Evolutionary conservation across 352 stramenopile species (phyloP).

Genomic region (Phytophthora sojae): DNA sequence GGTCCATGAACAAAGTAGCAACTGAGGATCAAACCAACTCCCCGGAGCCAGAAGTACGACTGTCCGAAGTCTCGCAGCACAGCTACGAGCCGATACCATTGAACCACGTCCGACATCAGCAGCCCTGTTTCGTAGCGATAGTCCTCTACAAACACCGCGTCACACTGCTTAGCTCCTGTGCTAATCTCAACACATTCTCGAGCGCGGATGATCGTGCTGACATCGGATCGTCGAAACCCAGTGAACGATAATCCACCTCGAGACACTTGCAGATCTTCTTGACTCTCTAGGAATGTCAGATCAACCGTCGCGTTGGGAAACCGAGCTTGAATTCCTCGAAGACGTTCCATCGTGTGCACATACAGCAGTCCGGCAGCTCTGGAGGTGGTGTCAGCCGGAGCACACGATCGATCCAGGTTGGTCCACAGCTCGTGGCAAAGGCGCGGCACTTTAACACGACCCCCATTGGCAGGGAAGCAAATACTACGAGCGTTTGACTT

Average conservation of each 20-base stretch:
- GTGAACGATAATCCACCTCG: conserved; percentile 1
- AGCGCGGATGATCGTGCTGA: conserved; percentile 36
- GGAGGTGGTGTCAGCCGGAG: not conserved
- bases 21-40: conserved; percentile 31
- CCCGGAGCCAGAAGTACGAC: conserved; percentile 46
- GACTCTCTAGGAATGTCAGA: conserved; percentile 33
- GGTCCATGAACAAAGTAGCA: conserved; percentile 27
- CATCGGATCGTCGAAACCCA: conserved; percentile 29
- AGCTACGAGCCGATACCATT: conserved; percentile 42
- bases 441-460: not conserved
- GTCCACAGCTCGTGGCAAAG: conserved; percentile 41
- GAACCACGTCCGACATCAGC: conserved; percentile 27
- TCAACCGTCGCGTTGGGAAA: conserved; percentile 26
- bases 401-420: conserved; percentile 31
- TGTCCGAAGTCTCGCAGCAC: conserved; percentile 40
- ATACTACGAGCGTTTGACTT: not conserved
- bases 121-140: conserved; percentile 47
- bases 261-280: conserved; percentile 33
- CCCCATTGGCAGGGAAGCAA: conserved; percentile 31
- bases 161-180: conserved; percentile 17
- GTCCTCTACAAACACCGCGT: conserved; percentile 51
- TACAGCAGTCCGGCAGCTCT: conserved; percentile 19
- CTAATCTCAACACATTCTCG: conserved; percentile 10
- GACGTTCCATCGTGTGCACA: conserved; percentile 16
- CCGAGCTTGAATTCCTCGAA: conserved; percentile 10